Base-by-base conservation (phyloP, 257 asterid species). In the Solanum neorickii region DNA sequence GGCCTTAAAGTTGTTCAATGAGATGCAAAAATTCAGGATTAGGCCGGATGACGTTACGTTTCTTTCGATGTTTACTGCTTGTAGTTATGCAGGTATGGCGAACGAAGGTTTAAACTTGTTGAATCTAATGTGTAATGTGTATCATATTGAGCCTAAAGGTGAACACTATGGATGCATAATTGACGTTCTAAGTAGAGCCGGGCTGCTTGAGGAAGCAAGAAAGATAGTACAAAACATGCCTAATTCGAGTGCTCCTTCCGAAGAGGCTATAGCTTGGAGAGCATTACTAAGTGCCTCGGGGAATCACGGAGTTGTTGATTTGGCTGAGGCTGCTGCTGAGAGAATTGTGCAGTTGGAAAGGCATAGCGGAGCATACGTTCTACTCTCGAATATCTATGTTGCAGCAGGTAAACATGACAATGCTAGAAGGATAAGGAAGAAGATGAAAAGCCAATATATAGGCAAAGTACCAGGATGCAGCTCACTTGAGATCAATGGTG, bases 381-480 rank as follows among this genome's bases (percentile, higher is more conserved):
- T 94, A 88, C 93, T 95, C 66, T 90, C 98, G 3, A 95, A 95
- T 49, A 82, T 91, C 3, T 95, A 95, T 65, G 92, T 93, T 39
- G 93, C 91, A 59, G 89, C 90, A 3, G 97, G 97, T 75, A 94
- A 93, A 73, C 91, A 95, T n/a, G 83, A 77, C 3, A 89, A 89
- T 56, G 96, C 93, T 0, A 35, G 87, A 33, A 89, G 90, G 83
- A 47, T 91, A 31, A 90, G 98, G 90, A 92, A 92, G 87, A 87
- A 56, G 91, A 94, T 95, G 97, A 91, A 68, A 86, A 89, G 74
- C 25, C 89, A 85, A 80, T 92, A 94, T 59, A 94, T 95, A 69
- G 94, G 92, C 83, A 95, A 95, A 92, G 87, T 89, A 13, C 98
- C 96, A 3, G 98, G 98, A 1, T 93, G 97, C 87, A 95, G 97